phyloP scores from a whole-genome alignment of 768 basidiomycete genomes.

The Cyclocybe cylindracea region DNA sequence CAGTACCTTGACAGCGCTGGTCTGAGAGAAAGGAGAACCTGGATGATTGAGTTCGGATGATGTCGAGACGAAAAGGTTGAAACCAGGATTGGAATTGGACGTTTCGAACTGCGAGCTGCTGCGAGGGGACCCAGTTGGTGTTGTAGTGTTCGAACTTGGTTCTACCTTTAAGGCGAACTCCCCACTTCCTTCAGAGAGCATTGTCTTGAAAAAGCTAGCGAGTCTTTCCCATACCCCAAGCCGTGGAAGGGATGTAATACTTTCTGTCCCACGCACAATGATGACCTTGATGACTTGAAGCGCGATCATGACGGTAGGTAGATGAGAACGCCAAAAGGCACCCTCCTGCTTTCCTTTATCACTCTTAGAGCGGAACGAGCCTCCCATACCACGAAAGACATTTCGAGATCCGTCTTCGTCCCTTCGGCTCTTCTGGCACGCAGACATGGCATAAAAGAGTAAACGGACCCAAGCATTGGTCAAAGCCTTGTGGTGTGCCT shows the following conservation, averaged over 20 bases:
- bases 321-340: slow-evolving; percentile 29
- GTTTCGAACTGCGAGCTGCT: slow-evolving; percentile 40
- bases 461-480: slow-evolving; percentile 63
- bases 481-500: slow-evolving; percentile 46
- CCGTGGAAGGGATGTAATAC: slow-evolving; percentile 48
- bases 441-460: slow-evolving; percentile 56
- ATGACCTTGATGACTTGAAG: slow-evolving; percentile 72
- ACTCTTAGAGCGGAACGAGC: slow-evolving; percentile 37
- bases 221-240: slow-evolving; percentile 67
- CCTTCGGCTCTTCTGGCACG: slow-evolving; percentile 42
- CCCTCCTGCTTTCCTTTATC: slow-evolving; percentile 18
- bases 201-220: slow-evolving; percentile 48
- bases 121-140: slow-evolving; percentile 55
- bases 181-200: slow-evolving; percentile 61
- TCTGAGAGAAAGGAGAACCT: slow-evolving; percentile 17
- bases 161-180: slow-evolving; percentile 51
- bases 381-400: slow-evolving; percentile 14
- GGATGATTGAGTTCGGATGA: slow-evolving; percentile 27
- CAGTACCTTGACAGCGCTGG: slow-evolving; percentile 15
- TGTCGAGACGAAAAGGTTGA: slow-evolving; percentile 21
- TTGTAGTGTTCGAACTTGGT: slow-evolving; percentile 47
- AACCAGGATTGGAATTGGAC: slow-evolving; percentile 17
- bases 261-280: slow-evolving; percentile 60
- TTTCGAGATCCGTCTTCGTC: slow-evolving; percentile 18
- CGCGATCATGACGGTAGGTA: slow-evolving; percentile 48